Percentiles rank a stretch among this genome's conserved stretches.
phyloP scores from a whole-genome alignment of 768 basidiomycete genomes.

The Candolleomyces eurysporus region DNA sequence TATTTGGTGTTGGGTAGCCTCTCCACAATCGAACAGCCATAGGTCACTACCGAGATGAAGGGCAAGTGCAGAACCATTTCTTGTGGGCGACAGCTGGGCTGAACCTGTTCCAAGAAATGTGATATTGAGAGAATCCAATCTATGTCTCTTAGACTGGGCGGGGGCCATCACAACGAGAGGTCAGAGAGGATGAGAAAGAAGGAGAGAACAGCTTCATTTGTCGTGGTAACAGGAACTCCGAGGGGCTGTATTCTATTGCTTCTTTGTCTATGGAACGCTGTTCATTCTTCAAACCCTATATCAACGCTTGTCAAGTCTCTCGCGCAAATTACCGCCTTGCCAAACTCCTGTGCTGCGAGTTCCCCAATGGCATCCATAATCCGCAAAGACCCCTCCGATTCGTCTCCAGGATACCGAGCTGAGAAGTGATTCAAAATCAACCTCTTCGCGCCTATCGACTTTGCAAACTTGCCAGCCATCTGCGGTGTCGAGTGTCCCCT shows the following conservation, averaged over 20 bases:
- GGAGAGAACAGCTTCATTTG: background rate
- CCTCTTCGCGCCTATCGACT: constrained; percentile 53
- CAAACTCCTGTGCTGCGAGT: constrained; percentile 54
- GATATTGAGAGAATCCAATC: constrained; percentile 42
- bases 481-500: constrained; percentile 92
- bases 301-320: constrained; percentile 74
- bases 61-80: constrained; percentile 75
- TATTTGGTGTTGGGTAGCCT: constrained; percentile 77
- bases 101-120: constrained; percentile 84
- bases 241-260: too few species aligned
- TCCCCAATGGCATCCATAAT: constrained; percentile 64
- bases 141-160: background rate
- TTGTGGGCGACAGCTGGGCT: constrained; percentile 74
- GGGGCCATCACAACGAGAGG: background rate
- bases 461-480: constrained; percentile 84
- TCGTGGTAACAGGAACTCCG: too few species aligned
- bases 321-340: constrained; percentile 63
- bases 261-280: constrained; percentile 12
- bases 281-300: constrained; percentile 36
- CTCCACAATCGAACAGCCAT: constrained; percentile 86
- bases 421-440: constrained; percentile 87
- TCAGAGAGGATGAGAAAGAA: background rate
- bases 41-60: constrained; percentile 67
- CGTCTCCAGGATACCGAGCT: constrained; percentile 70
- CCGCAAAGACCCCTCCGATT: constrained; percentile 44